Percentiles rank a stretch among this genome's conserved stretches.
Conservation (phyloP, 2,329 filamentous ascomycete genomes). For the Diaporthe capsici region DNA sequence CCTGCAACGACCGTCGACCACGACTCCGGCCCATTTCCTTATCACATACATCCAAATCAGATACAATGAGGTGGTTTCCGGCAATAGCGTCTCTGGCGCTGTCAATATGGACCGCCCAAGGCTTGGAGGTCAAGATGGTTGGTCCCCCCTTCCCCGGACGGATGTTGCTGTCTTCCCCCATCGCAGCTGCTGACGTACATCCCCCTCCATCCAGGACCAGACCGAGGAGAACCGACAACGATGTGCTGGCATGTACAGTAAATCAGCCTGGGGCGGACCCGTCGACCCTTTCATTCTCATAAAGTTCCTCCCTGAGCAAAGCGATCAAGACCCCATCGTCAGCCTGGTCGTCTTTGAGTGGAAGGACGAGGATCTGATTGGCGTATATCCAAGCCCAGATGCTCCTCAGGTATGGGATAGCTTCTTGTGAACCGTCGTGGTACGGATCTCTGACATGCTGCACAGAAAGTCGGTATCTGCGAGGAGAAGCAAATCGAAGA, state of each 20-base stretch:
- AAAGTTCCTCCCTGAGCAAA: conserved; percentile 78
- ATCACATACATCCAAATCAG: conserved; percentile 39
- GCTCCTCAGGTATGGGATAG: conserved; percentile 64
- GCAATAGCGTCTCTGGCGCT: conserved; percentile 65
- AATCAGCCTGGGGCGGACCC: conserved; percentile 87
- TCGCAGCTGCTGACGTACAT: conserved; percentile 33
- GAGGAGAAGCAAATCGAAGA: conserved; percentile 77
- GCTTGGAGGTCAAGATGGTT: conserved; percentile 73
- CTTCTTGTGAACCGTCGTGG: conserved; percentile 2
- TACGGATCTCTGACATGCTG: conserved; percentile 50
- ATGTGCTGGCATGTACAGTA: conserved; percentile 95
- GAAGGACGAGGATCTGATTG: conserved; percentile 85
- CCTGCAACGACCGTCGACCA: background rate
- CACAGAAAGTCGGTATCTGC: conserved; percentile 74
- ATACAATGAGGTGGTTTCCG: conserved; percentile 68
- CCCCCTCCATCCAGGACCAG: conserved; percentile 71
- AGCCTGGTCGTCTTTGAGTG: conserved; percentile 96
- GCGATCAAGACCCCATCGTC: conserved; percentile 79
- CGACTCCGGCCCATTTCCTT: background rate
- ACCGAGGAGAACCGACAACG: conserved; percentile 82
- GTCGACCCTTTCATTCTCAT: conserved; percentile 91
- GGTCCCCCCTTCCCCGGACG: conserved; percentile 43
- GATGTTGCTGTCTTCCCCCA: background rate
- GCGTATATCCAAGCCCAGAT: conserved; percentile 71
- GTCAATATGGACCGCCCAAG: conserved; percentile 67